phyloP scores from a whole-genome alignment of 495 filamentous ascomycete genomes.

The Glonium stellatum region DNA sequence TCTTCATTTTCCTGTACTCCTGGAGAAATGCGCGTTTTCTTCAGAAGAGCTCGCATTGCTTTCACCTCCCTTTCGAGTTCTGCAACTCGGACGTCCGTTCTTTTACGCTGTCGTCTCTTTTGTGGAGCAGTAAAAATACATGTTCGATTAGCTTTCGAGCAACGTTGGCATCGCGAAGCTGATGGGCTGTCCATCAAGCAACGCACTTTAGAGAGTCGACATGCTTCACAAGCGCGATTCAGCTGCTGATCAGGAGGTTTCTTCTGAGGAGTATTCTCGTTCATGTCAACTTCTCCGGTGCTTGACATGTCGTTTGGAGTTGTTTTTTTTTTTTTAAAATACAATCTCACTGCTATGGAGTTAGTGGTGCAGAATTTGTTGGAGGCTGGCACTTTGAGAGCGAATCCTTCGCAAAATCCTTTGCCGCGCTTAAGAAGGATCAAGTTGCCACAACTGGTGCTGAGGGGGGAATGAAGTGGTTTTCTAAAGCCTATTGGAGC shows the following conservation, averaged over 20 bases:
- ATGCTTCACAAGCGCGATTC: slow-evolving; percentile 27
- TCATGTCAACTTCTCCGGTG: not conserved
- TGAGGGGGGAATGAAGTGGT: too few species aligned
- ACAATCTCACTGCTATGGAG: too few species aligned
- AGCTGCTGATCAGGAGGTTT: slow-evolving; percentile 20
- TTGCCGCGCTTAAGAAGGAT: too few species aligned
- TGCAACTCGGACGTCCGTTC: slow-evolving; percentile 25
- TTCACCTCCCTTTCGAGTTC: slow-evolving; percentile 26
- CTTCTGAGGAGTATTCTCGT: slow-evolving; percentile 10
- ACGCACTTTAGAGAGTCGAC: slow-evolving; percentile 27
- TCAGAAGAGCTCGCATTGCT: slow-evolving; percentile 23
- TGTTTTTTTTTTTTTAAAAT: too few species aligned
- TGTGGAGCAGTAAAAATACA: slow-evolving; percentile 26
- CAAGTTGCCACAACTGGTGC: too few species aligned
- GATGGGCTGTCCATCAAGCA: slow-evolving; percentile 16
- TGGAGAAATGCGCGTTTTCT: slow-evolving; percentile 13
- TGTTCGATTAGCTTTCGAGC: slow-evolving; percentile 19
- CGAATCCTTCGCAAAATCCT: too few species aligned
- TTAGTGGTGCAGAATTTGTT: too few species aligned
- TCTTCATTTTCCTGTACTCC: slow-evolving; percentile 10
- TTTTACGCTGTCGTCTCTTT: slow-evolving; percentile 25
- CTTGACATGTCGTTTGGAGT: not conserved
- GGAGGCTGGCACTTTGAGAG: too few species aligned
- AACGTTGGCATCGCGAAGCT: slow-evolving; percentile 21
- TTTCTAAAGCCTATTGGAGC: too few species aligned